Evolutionary conservation across 305 asterid genomes (phyloP).

Genomic region (Lippia alba): DNA sequence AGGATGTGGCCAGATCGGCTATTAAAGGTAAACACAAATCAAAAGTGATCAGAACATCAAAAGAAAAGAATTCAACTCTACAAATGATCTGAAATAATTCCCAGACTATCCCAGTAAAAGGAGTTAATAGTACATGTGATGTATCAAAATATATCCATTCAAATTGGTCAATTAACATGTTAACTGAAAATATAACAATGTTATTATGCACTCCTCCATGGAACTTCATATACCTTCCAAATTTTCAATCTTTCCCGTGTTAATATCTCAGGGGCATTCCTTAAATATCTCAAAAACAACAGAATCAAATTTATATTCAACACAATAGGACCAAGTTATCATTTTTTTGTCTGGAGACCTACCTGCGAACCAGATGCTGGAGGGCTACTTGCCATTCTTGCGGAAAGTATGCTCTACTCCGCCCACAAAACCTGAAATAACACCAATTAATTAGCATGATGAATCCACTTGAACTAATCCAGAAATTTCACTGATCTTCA

Average conservation of each 20-base stretch:
- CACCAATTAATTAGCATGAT: constrained; percentile 20
- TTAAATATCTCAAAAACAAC: background rate
- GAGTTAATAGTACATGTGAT: background rate
- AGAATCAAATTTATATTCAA: background rate
- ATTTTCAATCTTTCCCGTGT: background rate
- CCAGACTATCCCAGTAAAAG: constrained; percentile 3
- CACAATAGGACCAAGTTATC: constrained; percentile 2
- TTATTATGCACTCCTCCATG: constrained; percentile 5
- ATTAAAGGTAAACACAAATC: too few relatives aligned
- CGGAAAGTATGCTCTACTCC: constrained; percentile 36
- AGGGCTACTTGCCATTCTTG: constrained; percentile 70
- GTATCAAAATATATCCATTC: background rate
- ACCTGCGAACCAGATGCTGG: constrained; percentile 91
- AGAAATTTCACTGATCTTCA: constrained; percentile 4
- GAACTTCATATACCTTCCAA: constrained; percentile 2
- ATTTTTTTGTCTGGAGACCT: constrained; percentile 16
- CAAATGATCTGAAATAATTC: background rate
- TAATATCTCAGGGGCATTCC: background rate
- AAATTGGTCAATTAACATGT: background rate
- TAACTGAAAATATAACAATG: constrained; percentile 4
- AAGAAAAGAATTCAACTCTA: constrained; percentile 20
- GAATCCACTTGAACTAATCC: constrained; percentile 12
- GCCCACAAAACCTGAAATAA: constrained; percentile 36
- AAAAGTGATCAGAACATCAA: too few relatives aligned
- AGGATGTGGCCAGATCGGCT: too few relatives aligned